These are phyloP conservation scores for Botrytis elliptica DNA, from an alignment of 2,329 filamentous ascomycete species.

Conservation along the genomic window DNA sequence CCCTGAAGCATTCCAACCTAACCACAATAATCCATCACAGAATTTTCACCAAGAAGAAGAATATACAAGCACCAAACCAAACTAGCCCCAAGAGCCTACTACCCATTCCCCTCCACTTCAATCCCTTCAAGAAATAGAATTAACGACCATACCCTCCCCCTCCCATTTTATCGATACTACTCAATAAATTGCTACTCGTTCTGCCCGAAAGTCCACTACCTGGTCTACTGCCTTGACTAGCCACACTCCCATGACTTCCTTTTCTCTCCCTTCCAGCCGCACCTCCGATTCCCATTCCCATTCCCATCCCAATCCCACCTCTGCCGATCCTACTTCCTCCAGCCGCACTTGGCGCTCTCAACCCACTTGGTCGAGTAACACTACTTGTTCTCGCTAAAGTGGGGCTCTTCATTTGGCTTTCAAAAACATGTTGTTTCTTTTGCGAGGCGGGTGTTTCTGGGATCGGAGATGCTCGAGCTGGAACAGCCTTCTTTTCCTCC, in stretches of 20 bases:
- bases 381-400: constrained; percentile 51
- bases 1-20: background rate
- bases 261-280: constrained; percentile 19
- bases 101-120: background rate
- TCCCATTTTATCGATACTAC: constrained; percentile 85
- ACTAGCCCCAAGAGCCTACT: background rate
- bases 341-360: constrained; percentile 56
- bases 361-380: constrained; percentile 54
- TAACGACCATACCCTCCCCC: constrained; percentile 38
- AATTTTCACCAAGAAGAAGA: constrained; percentile 10
- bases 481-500: constrained; percentile 9
- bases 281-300: background rate
- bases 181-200: constrained; percentile 71
- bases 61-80: constrained; percentile 22
- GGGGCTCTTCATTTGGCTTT: constrained; percentile 31
- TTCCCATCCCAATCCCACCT: constrained; percentile 29
- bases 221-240: constrained; percentile 31
- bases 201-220: constrained; percentile 39
- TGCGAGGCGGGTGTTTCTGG: constrained; percentile 26
- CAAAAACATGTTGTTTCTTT: constrained; percentile 13
- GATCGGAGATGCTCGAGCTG: constrained; percentile 31
- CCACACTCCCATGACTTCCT: constrained; percentile 43
- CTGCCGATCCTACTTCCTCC: constrained; percentile 49
- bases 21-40: constrained; percentile 5
- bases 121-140: background rate